Base-by-base conservation (phyloP, 176 grass and related monocot species). In the Lolium multiflorum region DNA sequence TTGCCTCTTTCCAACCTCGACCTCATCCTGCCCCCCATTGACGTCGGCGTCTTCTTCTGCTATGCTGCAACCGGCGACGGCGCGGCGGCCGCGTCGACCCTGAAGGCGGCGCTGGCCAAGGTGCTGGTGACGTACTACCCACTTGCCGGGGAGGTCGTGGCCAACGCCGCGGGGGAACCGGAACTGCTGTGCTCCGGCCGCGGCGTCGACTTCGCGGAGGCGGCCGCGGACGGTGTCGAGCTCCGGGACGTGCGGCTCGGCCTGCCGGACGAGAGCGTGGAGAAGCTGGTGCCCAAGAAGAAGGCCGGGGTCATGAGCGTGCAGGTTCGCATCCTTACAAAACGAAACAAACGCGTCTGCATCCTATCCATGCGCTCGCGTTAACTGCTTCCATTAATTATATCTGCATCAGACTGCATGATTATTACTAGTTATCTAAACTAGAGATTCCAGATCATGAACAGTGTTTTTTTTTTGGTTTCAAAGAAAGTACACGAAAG, bases 41-140 rank as follows among this genome's bases (percentile, higher is more conserved):
- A 90, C 46, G 88, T 92, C 62, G 77, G 90, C 60, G 83, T 95
- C 78, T 95, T 95, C 88, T 91, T 95, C 83, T 95, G 93, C 88
- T 95, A 90, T 39, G 16, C n/a, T 7, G 85, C 80, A 3, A 25
- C 63, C 12, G 17, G 9, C 54, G 39, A 20, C 2, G 58, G 22
- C 25, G 71, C 28, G 2, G 61, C 65, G 16, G 58, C 77, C 75
- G 80, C 74, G 20, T 54, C 65, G 20, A 41, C 41, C 11, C 93
- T 95, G 22, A 92, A 88, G 73, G 61, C 83, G 6, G 67, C 88
- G 41, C 63, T 92, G 7, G 86, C 83, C 24, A 81, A 89, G 82
- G 91, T 88, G 11, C 82, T 95, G 70, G 83, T 88, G 51, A 51
- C 83, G 17, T 95, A 95, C 80, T 92, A 92, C 65, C 88, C 93